Percentiles rank a stretch among this genome's conserved stretches.
phyloP scores from a whole-genome alignment of 2,329 filamentous ascomycete species.

The Penicillium expansum region DNA sequence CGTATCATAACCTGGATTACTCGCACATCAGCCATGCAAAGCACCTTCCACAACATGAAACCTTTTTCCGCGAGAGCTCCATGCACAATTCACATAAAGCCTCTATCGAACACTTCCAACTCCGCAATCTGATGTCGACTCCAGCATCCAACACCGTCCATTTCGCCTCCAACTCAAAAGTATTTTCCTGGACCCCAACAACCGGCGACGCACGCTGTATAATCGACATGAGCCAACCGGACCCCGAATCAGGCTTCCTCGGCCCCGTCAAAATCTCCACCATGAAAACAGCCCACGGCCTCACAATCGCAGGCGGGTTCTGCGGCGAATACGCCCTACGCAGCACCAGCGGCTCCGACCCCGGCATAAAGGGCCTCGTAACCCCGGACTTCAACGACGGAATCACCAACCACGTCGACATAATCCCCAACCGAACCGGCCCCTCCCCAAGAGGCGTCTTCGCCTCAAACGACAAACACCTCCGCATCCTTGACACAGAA shows the following conservation, averaged over 20 bases:
- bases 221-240: constrained; percentile 49
- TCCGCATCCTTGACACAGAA: constrained; percentile 55
- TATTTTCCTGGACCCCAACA: constrained; percentile 51
- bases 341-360: constrained; percentile 42
- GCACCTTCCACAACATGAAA: constrained; percentile 41
- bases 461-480: constrained; percentile 56
- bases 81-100: constrained; percentile 52
- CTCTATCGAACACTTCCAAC: constrained; percentile 57
- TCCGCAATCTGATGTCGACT: constrained; percentile 57
- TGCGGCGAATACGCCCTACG: constrained; percentile 56
- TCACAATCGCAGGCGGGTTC: constrained; percentile 57
- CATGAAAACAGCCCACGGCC: constrained; percentile 49
- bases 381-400: constrained; percentile 42
- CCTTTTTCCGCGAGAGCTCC: constrained; percentile 49
- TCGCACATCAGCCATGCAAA: constrained; percentile 24
- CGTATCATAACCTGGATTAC: constrained; percentile 41
- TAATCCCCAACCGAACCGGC: constrained; percentile 49
- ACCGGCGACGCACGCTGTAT: constrained; percentile 43
- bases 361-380: constrained; percentile 46
- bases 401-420: constrained; percentile 60
- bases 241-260: constrained; percentile 36
- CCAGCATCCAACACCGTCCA: constrained; percentile 55
- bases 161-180: constrained; percentile 49
- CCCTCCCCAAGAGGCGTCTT: constrained; percentile 53
- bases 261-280: constrained; percentile 51